Evolutionary conservation across 1,139 yeast genomes (phyloP), one percentile per base, ranked within the genome.

Genomic region (Entelexis paramagnoliae): DNA sequence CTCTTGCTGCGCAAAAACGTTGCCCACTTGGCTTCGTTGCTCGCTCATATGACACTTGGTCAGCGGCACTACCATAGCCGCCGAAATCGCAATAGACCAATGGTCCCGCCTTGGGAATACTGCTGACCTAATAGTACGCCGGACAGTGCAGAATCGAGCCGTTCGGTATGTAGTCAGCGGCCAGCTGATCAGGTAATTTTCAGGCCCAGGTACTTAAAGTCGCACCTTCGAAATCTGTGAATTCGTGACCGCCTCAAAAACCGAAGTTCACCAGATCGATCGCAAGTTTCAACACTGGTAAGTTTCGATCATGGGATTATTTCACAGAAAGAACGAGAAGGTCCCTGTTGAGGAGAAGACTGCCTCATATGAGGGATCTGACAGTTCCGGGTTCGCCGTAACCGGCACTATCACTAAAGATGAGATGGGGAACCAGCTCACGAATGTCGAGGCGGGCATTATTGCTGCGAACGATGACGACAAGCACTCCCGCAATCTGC

Each of bases 391-490:
- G 6, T 10, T 28, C 3, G 34, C 16, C 24, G 45, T 42, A 26
- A 42, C 33, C 67, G 81, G 57, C 70, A 79, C 57, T 57, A 50
- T 52, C 45, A 30, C 30, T 29, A 29, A 16, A 19, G 55, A 50
- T n/a, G 42, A 35, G 16, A 43, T 46, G n/a, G 53, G 51, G 7
- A 49, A 50, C 17, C 44, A 26, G 17, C 26, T 48, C 10, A 46
- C 35, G 13, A 54, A 54, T 36, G 53, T 54, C 17, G 35, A 17
- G 7, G 55, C 49, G 1, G 53, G 51, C 14, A 46, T 54, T 11
- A 50, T 54, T 22, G 53, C 49, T 8, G 13, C 54, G 16, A 22
- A 43, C 35, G 56, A 51, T 32, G 52, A 51, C 38, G 63, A 58
- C 38, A 53, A 51, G 35, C 60, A 60, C 36, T 45, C 52, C 40